A percentile compares a stretch with the other conserved stretches of the same genome.
Evolutionary conservation across 2,329 filamentous ascomycete genomes (phyloP).

Genomic region (Fusarium sp.): DNA sequence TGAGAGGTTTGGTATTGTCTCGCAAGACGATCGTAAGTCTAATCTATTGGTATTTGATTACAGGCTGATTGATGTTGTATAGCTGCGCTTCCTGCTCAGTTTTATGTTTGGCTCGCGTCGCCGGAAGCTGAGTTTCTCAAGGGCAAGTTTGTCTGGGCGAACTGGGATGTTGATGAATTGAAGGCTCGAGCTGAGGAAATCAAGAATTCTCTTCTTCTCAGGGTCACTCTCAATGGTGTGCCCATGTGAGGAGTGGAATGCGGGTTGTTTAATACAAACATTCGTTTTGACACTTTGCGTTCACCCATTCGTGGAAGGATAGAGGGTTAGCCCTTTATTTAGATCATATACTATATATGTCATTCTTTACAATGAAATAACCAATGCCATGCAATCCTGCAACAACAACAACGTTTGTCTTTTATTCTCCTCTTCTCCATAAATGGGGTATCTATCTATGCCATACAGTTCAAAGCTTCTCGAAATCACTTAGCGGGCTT

Average conservation of each 20-base stretch:
- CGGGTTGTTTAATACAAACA: too few relatives aligned
- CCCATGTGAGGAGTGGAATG: neutral
- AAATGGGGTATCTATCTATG: neutral
- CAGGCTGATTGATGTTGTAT: neutral
- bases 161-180: neutral
- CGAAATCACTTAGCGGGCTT: neutral
- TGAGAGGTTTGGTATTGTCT: neutral
- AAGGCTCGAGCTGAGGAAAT: neutral
- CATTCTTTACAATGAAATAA: neutral
- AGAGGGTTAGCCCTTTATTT: too few relatives aligned
- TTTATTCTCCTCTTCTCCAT: neutral
- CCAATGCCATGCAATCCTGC: accelerated
- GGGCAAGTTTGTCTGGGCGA: slow-evolving; percentile 4
- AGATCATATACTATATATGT: accelerated
- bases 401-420: neutral
- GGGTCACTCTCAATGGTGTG: neutral
- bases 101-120: neutral
- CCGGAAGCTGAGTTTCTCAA: neutral
- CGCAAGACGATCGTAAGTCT: neutral
- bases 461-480: neutral
- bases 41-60: neutral
- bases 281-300: too few relatives aligned
- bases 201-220: neutral
- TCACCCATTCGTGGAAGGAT: too few relatives aligned
- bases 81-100: neutral